Evolutionary conservation across 2,329 filamentous ascomycete species (phyloP).

Genomic region (Periconia sp.): DNA sequence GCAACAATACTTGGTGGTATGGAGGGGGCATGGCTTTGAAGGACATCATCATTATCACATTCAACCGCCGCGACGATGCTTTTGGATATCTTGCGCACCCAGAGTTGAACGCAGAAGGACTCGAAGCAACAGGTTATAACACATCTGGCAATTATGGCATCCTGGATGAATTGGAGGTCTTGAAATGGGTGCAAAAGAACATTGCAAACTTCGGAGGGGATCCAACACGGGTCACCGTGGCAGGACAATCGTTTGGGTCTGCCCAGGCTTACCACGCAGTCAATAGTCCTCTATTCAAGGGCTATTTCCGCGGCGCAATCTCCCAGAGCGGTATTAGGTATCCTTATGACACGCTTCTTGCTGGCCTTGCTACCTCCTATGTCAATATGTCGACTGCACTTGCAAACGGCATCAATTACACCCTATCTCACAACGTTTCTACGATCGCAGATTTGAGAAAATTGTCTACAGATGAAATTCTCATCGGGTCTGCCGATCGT

Average conservation of each 20-base stretch:
- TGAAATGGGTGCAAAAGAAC: constrained; percentile 5
- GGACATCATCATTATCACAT: constrained; percentile 61
- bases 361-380: background rate
- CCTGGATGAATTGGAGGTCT: constrained; percentile 1
- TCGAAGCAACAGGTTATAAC: background rate
- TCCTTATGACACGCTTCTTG: background rate
- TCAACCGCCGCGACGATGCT: constrained; percentile 63
- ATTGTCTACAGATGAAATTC: background rate
- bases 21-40: constrained; percentile 61
- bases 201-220: constrained; percentile 4
- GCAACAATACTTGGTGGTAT: constrained; percentile 49
- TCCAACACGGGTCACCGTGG: background rate
- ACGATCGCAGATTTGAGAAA: background rate
- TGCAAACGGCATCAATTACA: background rate
- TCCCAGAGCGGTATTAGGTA: constrained; percentile 23
- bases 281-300: constrained; percentile 50
- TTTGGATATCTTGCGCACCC: constrained; percentile 62
- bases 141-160: constrained; percentile 29
- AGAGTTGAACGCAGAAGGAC: background rate
- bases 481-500: background rate
- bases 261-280: background rate
- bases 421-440: background rate
- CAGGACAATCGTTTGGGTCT: background rate
- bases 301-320: constrained; percentile 50
- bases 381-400: constrained; percentile 1